Conservation (phyloP, 192 early-diverging fungal genomes). For the Bifiguratus adelaidae region DNA sequence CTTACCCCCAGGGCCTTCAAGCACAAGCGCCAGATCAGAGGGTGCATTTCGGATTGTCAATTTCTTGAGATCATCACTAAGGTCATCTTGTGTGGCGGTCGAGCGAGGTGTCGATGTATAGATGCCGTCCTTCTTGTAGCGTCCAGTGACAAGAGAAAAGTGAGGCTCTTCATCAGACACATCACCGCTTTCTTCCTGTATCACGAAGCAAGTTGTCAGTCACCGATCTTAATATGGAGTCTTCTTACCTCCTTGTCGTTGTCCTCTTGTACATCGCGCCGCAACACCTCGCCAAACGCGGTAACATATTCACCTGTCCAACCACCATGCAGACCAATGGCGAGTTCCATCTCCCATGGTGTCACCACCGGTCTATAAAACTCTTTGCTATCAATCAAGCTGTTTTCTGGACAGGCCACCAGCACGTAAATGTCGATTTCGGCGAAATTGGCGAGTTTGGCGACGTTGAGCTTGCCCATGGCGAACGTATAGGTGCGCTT, state of each 20-base stretch:
- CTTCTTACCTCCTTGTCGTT: conserved; percentile 21
- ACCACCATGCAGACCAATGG: conserved; percentile 39
- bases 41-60: too few species aligned
- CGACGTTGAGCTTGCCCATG: conserved; percentile 91
- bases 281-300: conserved; percentile 52
- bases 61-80: too few species aligned
- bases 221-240: neutral
- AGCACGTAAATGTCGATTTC: conserved; percentile 91
- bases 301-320: conserved; percentile 68
- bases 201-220: neutral
- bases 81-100: too few species aligned
- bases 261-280: conserved; percentile 17
- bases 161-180: conserved; percentile 65
- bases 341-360: conserved; percentile 83
- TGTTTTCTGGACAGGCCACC: conserved; percentile 92
- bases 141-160: conserved; percentile 84
- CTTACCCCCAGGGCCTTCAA: too few species aligned
- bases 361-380: conserved; percentile 91
- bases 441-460: conserved; percentile 95
- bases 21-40: too few species aligned
- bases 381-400: conserved; percentile 81
- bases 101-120: too few species aligned
- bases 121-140: conserved; percentile 57
- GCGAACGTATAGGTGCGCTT: conserved; percentile 49
- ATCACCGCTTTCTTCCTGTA: conserved; percentile 23